Conservation (phyloP, 257 asterid genomes). For the Solanum megistacrolobum region DNA sequence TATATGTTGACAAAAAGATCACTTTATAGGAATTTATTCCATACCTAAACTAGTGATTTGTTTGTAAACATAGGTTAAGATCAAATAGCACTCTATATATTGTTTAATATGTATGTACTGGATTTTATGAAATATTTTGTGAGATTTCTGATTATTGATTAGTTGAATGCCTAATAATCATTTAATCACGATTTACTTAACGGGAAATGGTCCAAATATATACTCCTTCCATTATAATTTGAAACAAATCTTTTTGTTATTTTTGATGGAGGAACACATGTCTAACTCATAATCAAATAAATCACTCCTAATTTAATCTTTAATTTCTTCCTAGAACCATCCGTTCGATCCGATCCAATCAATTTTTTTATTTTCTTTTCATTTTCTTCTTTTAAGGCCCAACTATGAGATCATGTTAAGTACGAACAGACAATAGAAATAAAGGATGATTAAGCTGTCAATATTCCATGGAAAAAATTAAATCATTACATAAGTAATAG, state of each 20-base stretch:
- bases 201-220: background rate
- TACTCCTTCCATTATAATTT: background rate
- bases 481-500: too few species aligned
- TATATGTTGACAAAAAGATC: background rate
- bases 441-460: too few species aligned
- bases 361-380: background rate
- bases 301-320: too few species aligned
- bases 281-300: background rate
- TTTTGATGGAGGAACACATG: background rate
- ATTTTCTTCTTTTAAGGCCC: background rate
- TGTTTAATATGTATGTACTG: background rate
- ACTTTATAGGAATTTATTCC: background rate
- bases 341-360: background rate
- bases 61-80: background rate
- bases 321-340: background rate
- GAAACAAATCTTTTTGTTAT: background rate
- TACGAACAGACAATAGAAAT: too few species aligned
- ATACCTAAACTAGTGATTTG: background rate
- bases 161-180: background rate
- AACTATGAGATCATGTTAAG: too few species aligned
- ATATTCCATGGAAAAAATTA: too few species aligned
- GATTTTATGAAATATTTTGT: background rate
- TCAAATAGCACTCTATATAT: too few species aligned
- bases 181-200: background rate
- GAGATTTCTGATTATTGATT: background rate